These are phyloP conservation scores for Penicillium psychrofluorescens DNA, from an alignment of 495 filamentous ascomycete genomes.

Conservation along the genomic window DNA sequence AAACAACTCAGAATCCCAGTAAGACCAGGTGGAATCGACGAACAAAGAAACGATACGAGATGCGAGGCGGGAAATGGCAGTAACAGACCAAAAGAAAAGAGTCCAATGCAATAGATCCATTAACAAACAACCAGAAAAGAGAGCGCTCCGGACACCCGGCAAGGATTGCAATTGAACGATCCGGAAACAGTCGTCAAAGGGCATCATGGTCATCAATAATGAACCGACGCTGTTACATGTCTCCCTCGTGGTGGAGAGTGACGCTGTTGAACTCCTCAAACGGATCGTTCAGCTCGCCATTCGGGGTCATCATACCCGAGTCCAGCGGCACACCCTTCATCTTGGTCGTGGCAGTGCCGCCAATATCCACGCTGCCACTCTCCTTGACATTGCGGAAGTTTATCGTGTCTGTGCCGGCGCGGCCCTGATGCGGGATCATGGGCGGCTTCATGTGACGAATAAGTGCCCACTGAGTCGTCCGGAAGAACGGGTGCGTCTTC, in stretches of 20 bases:
- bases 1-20: neutral
- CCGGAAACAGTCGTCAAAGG: conserved; percentile 28
- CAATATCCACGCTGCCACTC: conserved; percentile 89
- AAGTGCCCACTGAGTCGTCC: conserved; percentile 90
- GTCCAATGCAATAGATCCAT: conserved; percentile 11
- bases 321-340: conserved; percentile 78
- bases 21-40: no score
- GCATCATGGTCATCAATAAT: conserved; percentile 32
- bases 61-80: neutral
- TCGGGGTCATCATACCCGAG: conserved; percentile 77
- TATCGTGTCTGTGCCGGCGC: conserved; percentile 76
- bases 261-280: conserved; percentile 99
- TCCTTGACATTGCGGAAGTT: conserved; percentile 99
- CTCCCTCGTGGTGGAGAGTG: conserved; percentile 93
- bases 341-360: conserved; percentile 47
- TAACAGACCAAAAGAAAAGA: neutral
- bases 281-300: conserved; percentile 78
- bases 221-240: conserved; percentile 36
- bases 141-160: conserved; percentile 23
- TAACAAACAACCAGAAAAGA: conserved; percentile 9
- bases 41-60: no score
- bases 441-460: conserved; percentile 98
- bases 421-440: conserved; percentile 89
- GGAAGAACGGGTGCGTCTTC: conserved; percentile 94
- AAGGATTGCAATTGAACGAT: conserved; percentile 13